Conservation (phyloP, 1,284 basidiomycete species). For the Inonotus hispidus region DNA sequence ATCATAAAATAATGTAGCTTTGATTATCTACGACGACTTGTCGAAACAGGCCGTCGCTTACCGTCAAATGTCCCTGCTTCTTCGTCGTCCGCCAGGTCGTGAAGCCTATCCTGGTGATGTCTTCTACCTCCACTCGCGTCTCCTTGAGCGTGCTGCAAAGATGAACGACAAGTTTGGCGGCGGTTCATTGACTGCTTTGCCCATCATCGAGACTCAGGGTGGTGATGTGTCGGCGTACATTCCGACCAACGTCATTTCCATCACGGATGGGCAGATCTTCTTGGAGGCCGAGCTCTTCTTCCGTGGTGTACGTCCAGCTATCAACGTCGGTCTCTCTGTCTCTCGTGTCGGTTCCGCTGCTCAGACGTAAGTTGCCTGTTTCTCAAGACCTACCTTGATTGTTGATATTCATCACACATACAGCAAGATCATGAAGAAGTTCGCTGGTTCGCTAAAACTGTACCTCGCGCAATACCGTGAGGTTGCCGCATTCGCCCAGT, state of each 20-base stretch:
- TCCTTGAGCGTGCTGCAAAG: slow-evolving; percentile 99
- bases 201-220: slow-evolving; percentile 99
- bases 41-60: slow-evolving; percentile 99
- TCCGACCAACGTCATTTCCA: slow-evolving; percentile 89
- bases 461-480: slow-evolving; percentile 99
- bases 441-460: slow-evolving; percentile 98
- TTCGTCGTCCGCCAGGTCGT: slow-evolving; percentile 99
- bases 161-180: slow-evolving; percentile 98
- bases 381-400: neutral
- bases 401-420: slow-evolving; percentile 9
- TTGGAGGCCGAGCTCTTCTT: slow-evolving; percentile 99
- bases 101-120: slow-evolving; percentile 99
- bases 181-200: slow-evolving; percentile 96
- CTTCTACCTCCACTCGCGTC: slow-evolving; percentile 99
- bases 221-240: slow-evolving; percentile 99
- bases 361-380: slow-evolving; percentile 69
- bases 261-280: slow-evolving; percentile 99
- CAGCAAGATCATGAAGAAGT: slow-evolving; percentile 99
- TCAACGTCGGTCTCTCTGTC: slow-evolving; percentile 99
- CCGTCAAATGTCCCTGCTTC: slow-evolving; percentile 99
- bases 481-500: slow-evolving; percentile 98
- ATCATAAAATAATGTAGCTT: slow-evolving; percentile 44
- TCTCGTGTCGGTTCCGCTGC: slow-evolving; percentile 99
- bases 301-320: slow-evolving; percentile 98
- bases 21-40: slow-evolving; percentile 99